phyloP scores from a whole-genome alignment of 2,329 filamentous ascomycete genomes.

The Sporothrix inflata region DNA sequence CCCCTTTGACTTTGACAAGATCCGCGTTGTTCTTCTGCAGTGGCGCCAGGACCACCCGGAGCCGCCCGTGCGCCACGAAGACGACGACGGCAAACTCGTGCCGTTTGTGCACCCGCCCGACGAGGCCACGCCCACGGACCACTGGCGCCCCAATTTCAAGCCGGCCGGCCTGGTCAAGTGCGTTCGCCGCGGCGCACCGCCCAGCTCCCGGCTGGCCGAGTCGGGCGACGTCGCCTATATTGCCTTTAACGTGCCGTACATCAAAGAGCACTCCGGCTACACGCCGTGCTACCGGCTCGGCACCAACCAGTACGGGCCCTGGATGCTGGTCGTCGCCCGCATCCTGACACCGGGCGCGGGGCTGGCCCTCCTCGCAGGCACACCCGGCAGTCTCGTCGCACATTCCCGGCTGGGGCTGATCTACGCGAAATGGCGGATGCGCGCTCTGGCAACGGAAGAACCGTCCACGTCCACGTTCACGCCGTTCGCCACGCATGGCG shows the following conservation, averaged over 20 bases:
- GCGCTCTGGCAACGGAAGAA: not conserved
- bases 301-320: conserved; percentile 24
- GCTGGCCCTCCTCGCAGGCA: not conserved
- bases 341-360: conserved; percentile 32
- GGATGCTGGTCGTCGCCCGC: conserved; percentile 27
- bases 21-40: not conserved
- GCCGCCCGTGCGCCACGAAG: not conserved
- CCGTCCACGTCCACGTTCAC: not conserved
- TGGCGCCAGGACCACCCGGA: not conserved
- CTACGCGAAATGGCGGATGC: not conserved
- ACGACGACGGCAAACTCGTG: not conserved
- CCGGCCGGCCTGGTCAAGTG: conserved; percentile 21
- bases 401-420: conserved; percentile 19
- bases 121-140: not conserved
- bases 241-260: not conserved
- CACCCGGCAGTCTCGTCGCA: not conserved
- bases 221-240: conserved; percentile 29
- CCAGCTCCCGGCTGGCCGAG: not conserved
- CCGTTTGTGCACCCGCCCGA: conserved; percentile 25
- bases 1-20: not conserved
- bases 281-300: not conserved
- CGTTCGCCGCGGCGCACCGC: not conserved
- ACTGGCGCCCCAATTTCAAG: conserved; percentile 4
- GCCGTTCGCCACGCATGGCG: conserved; percentile 17
- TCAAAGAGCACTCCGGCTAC: conserved; percentile 1